Evolutionary conservation across 176 grass and related monocot genomes (phyloP), one percentile per base, ranked within the genome.

Genomic region (Triticum dicoccoides): DNA sequence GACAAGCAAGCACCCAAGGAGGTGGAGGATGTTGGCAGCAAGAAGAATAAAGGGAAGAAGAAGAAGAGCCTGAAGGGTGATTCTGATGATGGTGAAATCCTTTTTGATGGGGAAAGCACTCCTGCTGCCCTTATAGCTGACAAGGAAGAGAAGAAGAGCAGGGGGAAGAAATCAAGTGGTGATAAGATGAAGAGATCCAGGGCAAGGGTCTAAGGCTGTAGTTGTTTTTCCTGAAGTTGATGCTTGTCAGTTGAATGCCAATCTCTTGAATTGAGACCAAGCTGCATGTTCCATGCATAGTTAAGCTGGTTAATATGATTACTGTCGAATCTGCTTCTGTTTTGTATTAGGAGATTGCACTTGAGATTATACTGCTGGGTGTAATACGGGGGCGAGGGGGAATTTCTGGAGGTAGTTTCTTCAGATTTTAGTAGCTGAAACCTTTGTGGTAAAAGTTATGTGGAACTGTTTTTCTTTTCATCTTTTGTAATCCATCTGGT

Each of bases 181-280:
- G 51, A 79, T 20, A 88, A 88, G 82, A 38, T 52, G 73, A 90
- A 95, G 41, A 88, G 63, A 72, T 78, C 34, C 77, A 87, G 70
- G 51, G 81, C 80, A 30, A 87, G 29, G 71, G 84, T 62, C 32
- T 91, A 81, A 86, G 12, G 69, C 85, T 81, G 17, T 12, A 23
- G 14, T 67, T 62, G 44, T 9, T 72, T 30, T 71, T 73, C n/a
- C 7, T 82, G 38, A 2, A 17, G 6, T 80, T 87, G 65, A 20
- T 65, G 65, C 41, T 42, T 70, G 56, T 58, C 52, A 20, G 52
- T 56, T 56, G 52, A 56, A 56, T 20, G 54, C 32, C 11, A 20
- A 12, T 80, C 51, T 47, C 25, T 72, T 45, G 2, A 9, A 17
- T 66, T 74, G 77, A 59, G 77, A 63, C 56, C 17, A 23, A 23